Percentiles rank a stretch among this genome's conserved stretches.
phyloP scores from a whole-genome alignment of 2,329 filamentous ascomycete genomes.

The Colletotrichum plurivorum region DNA sequence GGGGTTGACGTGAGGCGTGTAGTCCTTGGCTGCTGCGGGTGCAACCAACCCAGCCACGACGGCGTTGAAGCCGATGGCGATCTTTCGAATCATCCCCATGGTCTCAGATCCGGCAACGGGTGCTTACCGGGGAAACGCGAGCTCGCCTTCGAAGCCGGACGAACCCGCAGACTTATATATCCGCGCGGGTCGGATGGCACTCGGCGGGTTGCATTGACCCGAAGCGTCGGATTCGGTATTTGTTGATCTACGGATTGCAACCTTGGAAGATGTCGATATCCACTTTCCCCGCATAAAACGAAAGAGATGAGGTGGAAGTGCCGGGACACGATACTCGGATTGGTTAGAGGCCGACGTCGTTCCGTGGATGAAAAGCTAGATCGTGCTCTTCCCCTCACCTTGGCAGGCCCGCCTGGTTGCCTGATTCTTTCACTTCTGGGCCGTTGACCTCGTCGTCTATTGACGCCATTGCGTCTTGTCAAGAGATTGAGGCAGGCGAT shows the following conservation, averaged over 20 bases:
- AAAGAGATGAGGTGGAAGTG: constrained; percentile 14
- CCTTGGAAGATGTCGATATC: constrained; percentile 21
- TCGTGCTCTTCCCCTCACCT: constrained; percentile 15
- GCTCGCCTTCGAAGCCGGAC: too few relatives aligned
- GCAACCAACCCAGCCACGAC: background rate
- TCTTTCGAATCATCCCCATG: constrained; percentile 10
- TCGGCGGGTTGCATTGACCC: constrained; percentile 25
- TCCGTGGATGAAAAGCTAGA: background rate
- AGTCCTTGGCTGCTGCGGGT: constrained; percentile 20
- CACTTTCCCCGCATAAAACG: constrained; percentile 32
- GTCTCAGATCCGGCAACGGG: background rate
- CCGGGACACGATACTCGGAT: constrained; percentile 23
- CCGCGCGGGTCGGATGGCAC: background rate
- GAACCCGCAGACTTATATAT: background rate
- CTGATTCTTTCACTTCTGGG: background rate
- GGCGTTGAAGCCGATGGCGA: constrained; percentile 6
- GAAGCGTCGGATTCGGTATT: constrained; percentile 16
- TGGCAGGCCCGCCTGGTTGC: constrained; percentile 11
- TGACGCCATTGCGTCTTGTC: background rate
- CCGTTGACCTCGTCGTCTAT: background rate
- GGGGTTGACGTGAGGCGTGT: constrained; percentile 56
- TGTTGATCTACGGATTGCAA: constrained; percentile 24
- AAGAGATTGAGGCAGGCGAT: too few relatives aligned
- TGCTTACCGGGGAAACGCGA: background rate
- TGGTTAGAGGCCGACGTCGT: constrained; percentile 23